Conservation (phyloP, 2,329 filamentous ascomycete species). For the Pleoardoris graminearum region DNA sequence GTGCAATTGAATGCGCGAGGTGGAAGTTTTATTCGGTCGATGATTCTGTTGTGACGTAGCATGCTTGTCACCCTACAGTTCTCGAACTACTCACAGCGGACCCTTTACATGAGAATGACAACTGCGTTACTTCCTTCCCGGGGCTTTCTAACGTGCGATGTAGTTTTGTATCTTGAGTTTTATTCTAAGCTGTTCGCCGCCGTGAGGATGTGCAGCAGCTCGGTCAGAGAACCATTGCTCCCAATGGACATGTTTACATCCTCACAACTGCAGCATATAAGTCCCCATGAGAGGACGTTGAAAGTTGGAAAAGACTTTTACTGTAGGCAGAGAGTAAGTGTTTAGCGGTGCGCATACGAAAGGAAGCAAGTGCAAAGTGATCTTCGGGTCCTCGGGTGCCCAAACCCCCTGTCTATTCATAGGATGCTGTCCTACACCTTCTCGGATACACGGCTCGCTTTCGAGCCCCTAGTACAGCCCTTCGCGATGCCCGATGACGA, state of each 20-base stretch:
- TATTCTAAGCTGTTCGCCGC: no score
- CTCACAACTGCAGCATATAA: no score
- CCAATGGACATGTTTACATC: no score
- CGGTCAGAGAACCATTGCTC: no score
- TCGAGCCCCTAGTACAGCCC: neutral
- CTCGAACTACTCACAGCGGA: neutral
- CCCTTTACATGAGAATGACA: constrained; percentile 1
- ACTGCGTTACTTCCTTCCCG: neutral
- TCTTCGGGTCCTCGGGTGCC: no score
- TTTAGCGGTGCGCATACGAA: no score
- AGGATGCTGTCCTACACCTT: neutral
- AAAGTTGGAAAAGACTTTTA: no score
- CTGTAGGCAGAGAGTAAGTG: no score
- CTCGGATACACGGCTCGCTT: neutral
- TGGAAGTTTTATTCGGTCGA: constrained; percentile 3
- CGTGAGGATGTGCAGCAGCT: no score
- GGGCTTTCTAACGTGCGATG: neutral
- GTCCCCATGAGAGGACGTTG: no score
- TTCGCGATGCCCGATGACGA: constrained; percentile 1
- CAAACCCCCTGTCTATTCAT: neutral
- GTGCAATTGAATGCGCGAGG: neutral
- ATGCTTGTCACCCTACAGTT: constrained; percentile 1
- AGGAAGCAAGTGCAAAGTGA: no score
- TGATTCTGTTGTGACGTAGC: constrained; percentile 15
- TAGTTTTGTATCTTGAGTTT: no score